These are phyloP conservation scores for Spathaspora girioi DNA, from an alignment of 805 yeast genomes.

Conservation along the genomic window DNA sequence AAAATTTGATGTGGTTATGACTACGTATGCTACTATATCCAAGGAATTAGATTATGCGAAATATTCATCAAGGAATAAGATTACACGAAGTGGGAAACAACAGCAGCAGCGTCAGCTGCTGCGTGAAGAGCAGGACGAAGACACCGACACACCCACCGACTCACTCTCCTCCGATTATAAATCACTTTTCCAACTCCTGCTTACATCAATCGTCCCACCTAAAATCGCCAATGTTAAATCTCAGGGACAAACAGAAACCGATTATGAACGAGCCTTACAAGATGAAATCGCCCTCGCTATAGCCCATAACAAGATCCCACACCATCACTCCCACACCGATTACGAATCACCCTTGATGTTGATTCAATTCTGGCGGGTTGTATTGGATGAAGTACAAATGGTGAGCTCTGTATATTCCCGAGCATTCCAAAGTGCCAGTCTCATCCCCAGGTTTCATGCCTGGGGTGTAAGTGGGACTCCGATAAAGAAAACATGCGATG, in stretches of 20 bases:
- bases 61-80: conserved; percentile 57
- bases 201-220: conserved; percentile 19
- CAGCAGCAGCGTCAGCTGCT: background rate
- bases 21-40: conserved; percentile 71
- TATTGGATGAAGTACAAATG: conserved; percentile 95
- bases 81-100: conserved; percentile 33
- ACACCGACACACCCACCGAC: conserved; percentile 3
- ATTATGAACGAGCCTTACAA: conserved; percentile 29
- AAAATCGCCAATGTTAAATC: conserved; percentile 22
- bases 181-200: conserved; percentile 23
- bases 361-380: conserved; percentile 83
- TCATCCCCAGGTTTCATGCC: conserved; percentile 80
- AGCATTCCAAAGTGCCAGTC: conserved; percentile 75
- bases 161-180: conserved; percentile 14
- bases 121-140: conserved; percentile 2
- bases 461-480: conserved; percentile 99
- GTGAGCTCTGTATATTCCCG: conserved; percentile 68
- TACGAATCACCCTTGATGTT: conserved; percentile 80
- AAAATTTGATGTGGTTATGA: conserved; percentile 71
- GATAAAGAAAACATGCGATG: conserved; percentile 60
- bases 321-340: conserved; percentile 30
- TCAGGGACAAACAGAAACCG: conserved; percentile 21
- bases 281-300: conserved; percentile 29
- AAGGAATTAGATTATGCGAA: conserved; percentile 76
- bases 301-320: conserved; percentile 22